These are phyloP conservation scores for Pythium oligandrum DNA, from an alignment of 352 stramenopile genomes.

Conservation along the genomic window DNA sequence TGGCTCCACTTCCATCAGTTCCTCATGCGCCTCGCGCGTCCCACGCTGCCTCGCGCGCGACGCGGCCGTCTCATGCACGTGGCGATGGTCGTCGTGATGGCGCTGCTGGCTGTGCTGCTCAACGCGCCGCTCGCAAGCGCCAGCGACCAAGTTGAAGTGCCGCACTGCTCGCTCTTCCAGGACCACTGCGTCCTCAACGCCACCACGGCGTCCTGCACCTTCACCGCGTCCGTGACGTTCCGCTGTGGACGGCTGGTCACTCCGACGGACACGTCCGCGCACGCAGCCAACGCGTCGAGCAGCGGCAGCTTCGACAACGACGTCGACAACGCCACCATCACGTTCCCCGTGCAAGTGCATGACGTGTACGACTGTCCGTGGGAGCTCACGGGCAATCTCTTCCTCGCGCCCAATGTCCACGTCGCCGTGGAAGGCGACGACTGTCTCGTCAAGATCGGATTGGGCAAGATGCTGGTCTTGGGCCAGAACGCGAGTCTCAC, in stretches of 20 bases:
- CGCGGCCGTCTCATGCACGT: no score
- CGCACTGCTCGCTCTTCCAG: slow-evolving; percentile 43
- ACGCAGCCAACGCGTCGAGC: not conserved
- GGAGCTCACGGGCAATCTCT: slow-evolving; percentile 54
- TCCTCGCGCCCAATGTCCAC: slow-evolving; percentile 27
- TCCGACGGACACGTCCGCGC: not conserved
- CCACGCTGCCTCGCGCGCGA: no score
- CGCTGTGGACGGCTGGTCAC: slow-evolving; percentile 17
- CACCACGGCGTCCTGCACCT: slow-evolving; percentile 50
- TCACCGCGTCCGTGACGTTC: slow-evolving; percentile 37
- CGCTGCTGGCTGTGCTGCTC: not conserved
- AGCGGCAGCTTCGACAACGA: slow-evolving; percentile 1
- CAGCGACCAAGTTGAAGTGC: not conserved
- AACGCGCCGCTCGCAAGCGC: not conserved
- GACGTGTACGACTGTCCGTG: slow-evolving; percentile 42
- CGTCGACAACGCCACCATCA: slow-evolving; percentile 8
- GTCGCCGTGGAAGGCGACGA: slow-evolving; percentile 45
- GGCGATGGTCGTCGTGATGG: no score
- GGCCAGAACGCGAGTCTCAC: slow-evolving; percentile 24
- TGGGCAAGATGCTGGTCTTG: slow-evolving; percentile 52
- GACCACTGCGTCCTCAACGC: slow-evolving; percentile 37
- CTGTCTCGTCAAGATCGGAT: slow-evolving; percentile 46
- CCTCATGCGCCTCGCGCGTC: no score
- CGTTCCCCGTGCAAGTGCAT: not conserved
- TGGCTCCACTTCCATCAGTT: no score